Evolutionary conservation across 257 asterid species (phyloP), one percentile per base, ranked within the genome.

Genomic region (Lycium barbarum): DNA sequence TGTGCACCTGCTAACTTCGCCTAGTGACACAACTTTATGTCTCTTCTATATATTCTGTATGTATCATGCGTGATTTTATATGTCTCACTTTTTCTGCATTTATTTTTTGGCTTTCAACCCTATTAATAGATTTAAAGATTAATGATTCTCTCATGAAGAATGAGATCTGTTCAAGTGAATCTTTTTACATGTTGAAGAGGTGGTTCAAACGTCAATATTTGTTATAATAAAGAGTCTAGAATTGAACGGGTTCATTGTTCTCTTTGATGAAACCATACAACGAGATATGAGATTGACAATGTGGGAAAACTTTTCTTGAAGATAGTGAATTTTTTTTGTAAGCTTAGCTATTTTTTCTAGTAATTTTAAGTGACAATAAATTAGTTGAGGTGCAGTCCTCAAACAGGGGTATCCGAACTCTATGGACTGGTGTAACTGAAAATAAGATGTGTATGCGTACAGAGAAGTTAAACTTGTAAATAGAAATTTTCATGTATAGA

Each of bases 231-330:
- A 49, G 4, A 49, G 45, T 74, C 6, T 13, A 49, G 62, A 7
- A 51, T 74, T 74, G 81, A 74, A 74, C 6, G 14, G 86, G 54
- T 47, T 15, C 26, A 53, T 57, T 71, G 55, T 33, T 43, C 57
- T 10, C 55, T 65, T 9, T 87, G 53, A n/a, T 86, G 84, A 33
- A 61, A 79, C 71, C 43, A 11, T 54, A 6, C 85, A 72, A 83
- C 20, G 86, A 87, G 58, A 63, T 80, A 51, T 87, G 84, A 88
- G 87, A 85, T 54, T 84, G 85, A 85, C 88, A 83, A 83, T 22
- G 83, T 12, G 78, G 82, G 51, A 80, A 68, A 79, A 61, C 67
- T 20, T 83, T 45, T 78, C 85, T 88, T 15, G 82, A 72, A 80
- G 88, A 83, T 22, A 33, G 11, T 22, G 14, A 58, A 40, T 84